These are phyloP conservation scores for Trifolium subterraneum DNA, from an alignment of 306 rosid species.

Conservation along the genomic window DNA sequence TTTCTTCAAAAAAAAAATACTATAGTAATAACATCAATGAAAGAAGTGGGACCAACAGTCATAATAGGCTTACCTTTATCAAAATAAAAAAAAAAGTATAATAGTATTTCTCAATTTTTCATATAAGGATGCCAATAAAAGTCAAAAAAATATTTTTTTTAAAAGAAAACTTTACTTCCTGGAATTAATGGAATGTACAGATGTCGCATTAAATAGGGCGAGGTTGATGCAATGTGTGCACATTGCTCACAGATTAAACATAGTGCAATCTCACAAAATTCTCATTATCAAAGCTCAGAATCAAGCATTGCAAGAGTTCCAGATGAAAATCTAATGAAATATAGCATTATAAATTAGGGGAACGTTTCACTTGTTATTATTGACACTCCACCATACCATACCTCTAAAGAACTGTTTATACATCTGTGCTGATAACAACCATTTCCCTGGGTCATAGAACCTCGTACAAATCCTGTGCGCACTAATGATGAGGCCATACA, in stretches of 20 bases:
- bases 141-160: not conserved
- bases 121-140: not conserved
- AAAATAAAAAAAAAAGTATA: not conserved
- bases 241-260: constrained; percentile 21
- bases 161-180: not conserved
- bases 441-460: constrained; percentile 94
- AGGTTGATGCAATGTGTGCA: not conserved
- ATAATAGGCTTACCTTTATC: not conserved
- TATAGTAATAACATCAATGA: not conserved
- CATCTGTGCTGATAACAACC: constrained; percentile 99
- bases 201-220: not conserved
- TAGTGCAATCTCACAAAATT: not conserved
- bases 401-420: constrained; percentile 81
- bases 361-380: constrained; percentile 2
- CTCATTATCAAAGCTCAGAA: constrained; percentile 5
- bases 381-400: constrained; percentile 43
- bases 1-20: constrained; percentile 1
- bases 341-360: constrained; percentile 19
- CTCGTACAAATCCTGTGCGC: constrained; percentile 92
- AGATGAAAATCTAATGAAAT: constrained; percentile 20
- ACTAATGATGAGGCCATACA: constrained; percentile 97
- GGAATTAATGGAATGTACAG: constrained; percentile 9
- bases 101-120: not conserved
- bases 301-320: constrained; percentile 20
- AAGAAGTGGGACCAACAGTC: constrained; percentile 18